phyloP scores from a whole-genome alignment of 768 basidiomycete genomes.

The Suillus subaureus region DNA sequence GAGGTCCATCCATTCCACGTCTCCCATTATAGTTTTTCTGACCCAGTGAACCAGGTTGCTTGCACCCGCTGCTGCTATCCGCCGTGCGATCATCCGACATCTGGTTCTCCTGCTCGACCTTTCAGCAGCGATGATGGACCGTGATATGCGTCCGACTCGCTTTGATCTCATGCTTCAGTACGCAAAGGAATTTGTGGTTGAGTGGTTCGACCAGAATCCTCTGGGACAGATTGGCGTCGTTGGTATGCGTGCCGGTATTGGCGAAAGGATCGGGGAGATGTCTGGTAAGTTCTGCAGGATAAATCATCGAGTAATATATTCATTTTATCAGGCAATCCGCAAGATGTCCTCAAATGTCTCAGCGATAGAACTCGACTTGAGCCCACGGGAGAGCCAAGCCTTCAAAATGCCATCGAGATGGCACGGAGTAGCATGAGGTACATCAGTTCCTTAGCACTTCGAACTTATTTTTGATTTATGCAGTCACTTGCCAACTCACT shows the following conservation, averaged over 20 bases:
- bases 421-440: conserved; percentile 92
- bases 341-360: conserved; percentile 89
- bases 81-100: conserved; percentile 95
- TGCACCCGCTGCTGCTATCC: conserved; percentile 83
- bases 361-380: conserved; percentile 87
- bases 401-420: conserved; percentile 98
- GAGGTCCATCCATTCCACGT: conserved; percentile 51
- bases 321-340: conserved; percentile 76
- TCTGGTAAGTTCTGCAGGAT: conserved; percentile 60
- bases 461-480: conserved; percentile 11
- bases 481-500: conserved; percentile 97
- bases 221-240: conserved; percentile 96
- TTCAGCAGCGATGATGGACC: conserved; percentile 89
- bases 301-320: conserved; percentile 8
- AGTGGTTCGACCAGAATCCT: conserved; percentile 99
- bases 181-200: conserved; percentile 85
- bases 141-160: conserved; percentile 93
- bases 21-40: conserved; percentile 11
- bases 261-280: conserved; percentile 90
- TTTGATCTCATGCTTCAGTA: conserved; percentile 92
- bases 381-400: conserved; percentile 88
- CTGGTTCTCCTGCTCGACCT: conserved; percentile 91
- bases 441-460: conserved; percentile 10
- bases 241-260: conserved; percentile 88
- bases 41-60: conserved; percentile 56